Evolutionary conservation across 179 eudicot genomes (phyloP).

Genomic region (Gypsophila paniculata): DNA sequence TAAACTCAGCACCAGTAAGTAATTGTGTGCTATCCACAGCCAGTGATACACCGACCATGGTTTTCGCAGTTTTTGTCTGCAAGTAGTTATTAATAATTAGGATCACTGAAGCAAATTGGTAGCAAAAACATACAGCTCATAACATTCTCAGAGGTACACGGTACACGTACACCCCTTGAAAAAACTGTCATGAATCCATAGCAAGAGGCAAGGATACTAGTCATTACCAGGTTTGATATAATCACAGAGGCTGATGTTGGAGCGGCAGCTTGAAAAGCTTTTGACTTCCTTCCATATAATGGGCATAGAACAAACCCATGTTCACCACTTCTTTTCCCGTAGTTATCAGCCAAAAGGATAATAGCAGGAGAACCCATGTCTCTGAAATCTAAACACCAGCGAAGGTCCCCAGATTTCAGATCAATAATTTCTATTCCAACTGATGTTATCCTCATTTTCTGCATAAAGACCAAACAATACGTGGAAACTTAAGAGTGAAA

Average conservation of each 20-base stretch:
- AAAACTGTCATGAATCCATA: background rate
- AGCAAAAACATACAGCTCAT: conserved; percentile 4
- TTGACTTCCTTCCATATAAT: conserved; percentile 93
- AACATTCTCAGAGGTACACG: background rate
- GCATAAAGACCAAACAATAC: conserved; percentile 23
- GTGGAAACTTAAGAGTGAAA: conserved; percentile 10
- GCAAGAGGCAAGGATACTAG: conserved; percentile 19
- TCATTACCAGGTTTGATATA: conserved; percentile 65
- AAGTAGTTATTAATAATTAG: conserved; percentile 25
- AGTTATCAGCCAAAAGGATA: conserved; percentile 65
- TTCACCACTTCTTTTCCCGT: conserved; percentile 67
- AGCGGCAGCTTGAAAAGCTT: conserved; percentile 92
- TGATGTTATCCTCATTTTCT: conserved; percentile 86
- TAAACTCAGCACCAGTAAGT: conserved; percentile 64
- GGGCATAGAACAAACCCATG: conserved; percentile 90
- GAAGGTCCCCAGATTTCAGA: conserved; percentile 76
- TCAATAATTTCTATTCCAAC: conserved; percentile 88
- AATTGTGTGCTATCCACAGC: conserved; percentile 69
- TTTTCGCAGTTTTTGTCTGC: conserved; percentile 84
- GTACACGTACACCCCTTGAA: too few relatives aligned
- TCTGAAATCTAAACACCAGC: conserved; percentile 97
- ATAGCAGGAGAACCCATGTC: conserved; percentile 94
- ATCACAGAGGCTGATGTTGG: conserved; percentile 73
- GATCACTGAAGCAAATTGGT: conserved; percentile 16
- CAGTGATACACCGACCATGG: conserved; percentile 74